Base-by-base conservation (phyloP, 768 basidiomycete genomes). In the Russula dissimulans region DNA sequence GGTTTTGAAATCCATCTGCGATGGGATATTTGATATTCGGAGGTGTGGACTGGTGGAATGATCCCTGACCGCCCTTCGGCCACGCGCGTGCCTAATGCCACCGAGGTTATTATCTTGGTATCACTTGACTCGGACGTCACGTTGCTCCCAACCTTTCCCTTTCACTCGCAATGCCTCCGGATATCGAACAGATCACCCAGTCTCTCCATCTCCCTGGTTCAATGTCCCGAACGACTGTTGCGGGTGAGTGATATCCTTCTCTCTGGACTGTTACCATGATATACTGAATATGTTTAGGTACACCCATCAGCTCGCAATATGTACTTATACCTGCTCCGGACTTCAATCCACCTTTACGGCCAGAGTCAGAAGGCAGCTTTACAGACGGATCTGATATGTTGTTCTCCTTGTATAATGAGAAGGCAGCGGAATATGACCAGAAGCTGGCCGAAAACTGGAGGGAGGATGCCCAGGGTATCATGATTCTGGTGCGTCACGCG, bases 351-450 rank as follows among this genome's bases (percentile, higher is more conserved):
- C 31, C 22, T 43, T 22, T 43, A 38, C 36, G 12, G 12, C 12
- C 29, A 26, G 43, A 44, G 0, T 5, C 31, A 3, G 51, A 53
- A 36, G 17, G 44, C 18, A 31, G 38, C 31, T 45, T 50, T 29
- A 51, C 48, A 3, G 48, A 51, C 8, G 48, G 54, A 14, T 56
- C 55, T 9, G 44, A 57, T 26, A 14, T 39, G 3, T 29, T 57
- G 11, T 61, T 61, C 15, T 52, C 50, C 10, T 41, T 61, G 49
- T 61, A 57, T 50, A 57, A 61, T 8, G 49, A 52, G 4, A 51
- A 46, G 18, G 31, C 55, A 4, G 50, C 29, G 10, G 55, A 26
- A 12, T 22, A 41, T 41, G 60, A 61, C 26, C 38, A 10, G 29
- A 60, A 50, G 34, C n/a, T 51, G 59, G 54, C 42, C 9, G 43